phyloP scores from a whole-genome alignment of 768 basidiomycete species.

The Coprinopsis sp. region DNA sequence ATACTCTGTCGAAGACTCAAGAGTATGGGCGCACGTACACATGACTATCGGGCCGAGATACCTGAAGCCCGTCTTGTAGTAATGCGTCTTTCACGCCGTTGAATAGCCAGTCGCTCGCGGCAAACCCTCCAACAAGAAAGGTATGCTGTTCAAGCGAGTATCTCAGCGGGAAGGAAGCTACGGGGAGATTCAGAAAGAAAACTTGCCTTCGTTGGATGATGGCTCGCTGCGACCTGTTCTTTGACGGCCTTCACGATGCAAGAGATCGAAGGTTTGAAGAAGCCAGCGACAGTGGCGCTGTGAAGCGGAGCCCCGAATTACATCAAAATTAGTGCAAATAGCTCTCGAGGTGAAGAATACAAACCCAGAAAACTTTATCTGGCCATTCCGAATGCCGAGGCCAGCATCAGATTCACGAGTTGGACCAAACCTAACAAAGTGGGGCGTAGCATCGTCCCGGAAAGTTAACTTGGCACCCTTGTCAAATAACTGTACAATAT shows the following conservation, averaged over 20 bases:
- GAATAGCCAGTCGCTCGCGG: slow-evolving; percentile 46
- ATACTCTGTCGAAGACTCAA: neutral
- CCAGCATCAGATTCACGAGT: slow-evolving; percentile 12
- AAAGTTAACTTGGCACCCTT: slow-evolving; percentile 42
- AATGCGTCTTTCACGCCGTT: slow-evolving; percentile 33
- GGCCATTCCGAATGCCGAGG: slow-evolving; percentile 12
- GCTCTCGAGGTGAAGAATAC: neutral
- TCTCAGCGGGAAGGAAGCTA: neutral
- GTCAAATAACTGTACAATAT: slow-evolving; percentile 40
- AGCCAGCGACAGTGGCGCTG: slow-evolving; percentile 13
- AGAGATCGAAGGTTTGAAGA: slow-evolving; percentile 19
- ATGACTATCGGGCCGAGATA: slow-evolving; percentile 45
- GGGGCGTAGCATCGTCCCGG: slow-evolving; percentile 19
- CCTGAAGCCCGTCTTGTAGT: slow-evolving; percentile 25
- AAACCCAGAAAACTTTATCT: slow-evolving; percentile 15
- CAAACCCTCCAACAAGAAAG: slow-evolving; percentile 50
- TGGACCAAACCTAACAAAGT: slow-evolving; percentile 16
- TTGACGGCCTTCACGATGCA: slow-evolving; percentile 16
- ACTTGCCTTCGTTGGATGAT: slow-evolving; percentile 10
- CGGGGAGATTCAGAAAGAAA: slow-evolving; percentile 5
- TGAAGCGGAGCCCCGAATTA: slow-evolving; percentile 8
- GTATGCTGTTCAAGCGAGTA: slow-evolving; percentile 22
- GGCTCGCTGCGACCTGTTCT: slow-evolving; percentile 12
- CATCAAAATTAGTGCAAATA: neutral
- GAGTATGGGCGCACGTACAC: slow-evolving; percentile 29